These are phyloP conservation scores for Gomphus bonarii DNA, from an alignment of 1,284 basidiomycete genomes.

Conservation along the genomic window DNA sequence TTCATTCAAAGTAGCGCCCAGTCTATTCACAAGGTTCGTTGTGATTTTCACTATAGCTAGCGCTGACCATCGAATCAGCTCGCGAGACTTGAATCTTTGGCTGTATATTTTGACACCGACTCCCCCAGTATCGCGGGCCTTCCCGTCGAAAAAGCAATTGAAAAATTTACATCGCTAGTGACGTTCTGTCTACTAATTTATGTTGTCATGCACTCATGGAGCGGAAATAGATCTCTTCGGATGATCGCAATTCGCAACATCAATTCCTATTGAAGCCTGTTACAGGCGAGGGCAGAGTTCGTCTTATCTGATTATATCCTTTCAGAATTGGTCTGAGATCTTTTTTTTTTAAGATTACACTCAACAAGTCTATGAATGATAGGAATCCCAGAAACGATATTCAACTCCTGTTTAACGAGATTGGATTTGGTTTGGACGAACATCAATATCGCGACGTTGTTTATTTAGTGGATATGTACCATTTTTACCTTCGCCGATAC, in stretches of 20 bases:
- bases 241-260: constrained; percentile 50
- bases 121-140: constrained; percentile 72
- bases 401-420: constrained; percentile 88
- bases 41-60: background rate
- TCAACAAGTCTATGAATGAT: constrained; percentile 51
- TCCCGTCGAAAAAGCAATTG: constrained; percentile 56
- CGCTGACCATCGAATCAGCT: constrained; percentile 37
- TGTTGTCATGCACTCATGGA: background rate
- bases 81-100: constrained; percentile 79
- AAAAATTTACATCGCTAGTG: constrained; percentile 74
- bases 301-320: constrained; percentile 17
- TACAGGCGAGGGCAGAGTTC: constrained; percentile 84
- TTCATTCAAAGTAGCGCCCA: constrained; percentile 89
- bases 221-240: constrained; percentile 51
- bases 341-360: constrained; percentile 43
- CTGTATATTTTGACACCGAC: constrained; percentile 96
- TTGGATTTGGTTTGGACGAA: constrained; percentile 87
- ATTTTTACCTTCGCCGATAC: constrained; percentile 87
- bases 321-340: background rate
- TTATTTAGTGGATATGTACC: constrained; percentile 93
- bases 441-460: constrained; percentile 95
- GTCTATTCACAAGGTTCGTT: constrained; percentile 79
- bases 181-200: constrained; percentile 13
- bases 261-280: constrained; percentile 97
- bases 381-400: constrained; percentile 83